Conservation (phyloP, 805 yeast genomes). For the Yarrowia deformans region DNA sequence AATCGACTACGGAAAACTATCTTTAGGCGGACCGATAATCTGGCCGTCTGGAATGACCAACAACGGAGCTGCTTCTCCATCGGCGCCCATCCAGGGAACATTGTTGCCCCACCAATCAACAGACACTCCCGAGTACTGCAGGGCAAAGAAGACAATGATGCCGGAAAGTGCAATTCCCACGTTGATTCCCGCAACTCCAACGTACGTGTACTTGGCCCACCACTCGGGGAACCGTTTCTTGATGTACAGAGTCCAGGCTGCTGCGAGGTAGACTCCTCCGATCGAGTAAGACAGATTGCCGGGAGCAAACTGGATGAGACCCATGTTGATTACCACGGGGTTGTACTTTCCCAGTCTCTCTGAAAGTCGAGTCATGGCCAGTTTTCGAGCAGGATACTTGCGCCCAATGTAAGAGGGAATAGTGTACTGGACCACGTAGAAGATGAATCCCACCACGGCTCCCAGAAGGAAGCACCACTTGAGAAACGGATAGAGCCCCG, state of each 20-base stretch:
- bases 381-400: not conserved
- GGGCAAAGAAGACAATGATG: conserved; percentile 55
- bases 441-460: conserved; percentile 45
- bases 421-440: conserved; percentile 8
- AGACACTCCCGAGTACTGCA: conserved; percentile 49
- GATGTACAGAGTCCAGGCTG: conserved; percentile 54
- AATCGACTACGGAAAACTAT: conserved; percentile 46
- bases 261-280: conserved; percentile 54
- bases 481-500: conserved; percentile 43
- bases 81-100: conserved; percentile 37
- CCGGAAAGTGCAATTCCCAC: conserved; percentile 61
- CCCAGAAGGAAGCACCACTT: conserved; percentile 44
- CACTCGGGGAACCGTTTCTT: conserved; percentile 55
- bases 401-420: conserved; percentile 1
- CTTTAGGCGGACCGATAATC: conserved; percentile 40
- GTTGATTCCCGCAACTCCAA: conserved; percentile 58
- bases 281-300: conserved; percentile 45
- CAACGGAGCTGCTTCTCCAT: not conserved
- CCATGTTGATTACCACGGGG: conserved; percentile 27
- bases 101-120: conserved; percentile 61
- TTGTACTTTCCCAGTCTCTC: conserved; percentile 26
- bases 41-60: not conserved
- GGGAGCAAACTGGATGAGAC: conserved; percentile 1
- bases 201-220: conserved; percentile 57
- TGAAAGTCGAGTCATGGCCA: conserved; percentile 42